Base-by-base conservation (phyloP, 2,329 filamentous ascomycete species). In the Aureobasidium sp. region DNA sequence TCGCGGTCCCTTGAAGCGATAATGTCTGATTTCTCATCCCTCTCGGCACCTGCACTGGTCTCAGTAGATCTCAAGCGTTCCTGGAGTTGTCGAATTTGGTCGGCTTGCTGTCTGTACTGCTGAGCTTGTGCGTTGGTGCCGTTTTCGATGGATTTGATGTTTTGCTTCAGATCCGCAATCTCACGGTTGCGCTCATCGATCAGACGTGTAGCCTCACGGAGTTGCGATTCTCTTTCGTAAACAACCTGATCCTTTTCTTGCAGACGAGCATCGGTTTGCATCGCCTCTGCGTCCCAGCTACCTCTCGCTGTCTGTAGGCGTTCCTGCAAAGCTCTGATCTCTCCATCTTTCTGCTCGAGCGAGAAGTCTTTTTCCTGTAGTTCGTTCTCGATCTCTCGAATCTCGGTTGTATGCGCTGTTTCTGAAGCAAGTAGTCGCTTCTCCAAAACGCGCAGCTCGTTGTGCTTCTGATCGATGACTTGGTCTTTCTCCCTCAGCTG, bases 141-240 rank as follows among this genome's bases (percentile, higher is more conserved):
- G 42, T 60, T 63, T 55, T 72, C 70, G 5, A 67, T 68, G 6
- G 67, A 63, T 8, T 70, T 67, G 17, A 73, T 63, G 17, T 67
- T 62, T 57, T 69, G 68, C 62, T 72, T 69, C n/a, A 75, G 65
- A 53, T 73, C 68, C 3, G 64, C 66, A 14, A 91, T 77, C 67
- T 90, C 86, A 64, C 92, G 88, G 56, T 94, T 88, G 22, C 85
- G 85, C 65, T 91, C 84, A 53, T 88, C 86, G 41, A 95, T 82
- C 1, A 84, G 72, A 2, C 86, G 84, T 62, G 93, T 87, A 70
- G 91, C 93, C 65, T 90, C 87, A 45, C 89, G 84, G 14, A 93
- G 72, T 9, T 90, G 86, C 5, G 85, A 84, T 73, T 95, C 88
- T 6, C 93, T 78, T 68, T 95, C 89, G 39, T 84, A 84, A 14